Conservation (phyloP, 345 rosid species). For the Sisymbrium irio region DNA sequence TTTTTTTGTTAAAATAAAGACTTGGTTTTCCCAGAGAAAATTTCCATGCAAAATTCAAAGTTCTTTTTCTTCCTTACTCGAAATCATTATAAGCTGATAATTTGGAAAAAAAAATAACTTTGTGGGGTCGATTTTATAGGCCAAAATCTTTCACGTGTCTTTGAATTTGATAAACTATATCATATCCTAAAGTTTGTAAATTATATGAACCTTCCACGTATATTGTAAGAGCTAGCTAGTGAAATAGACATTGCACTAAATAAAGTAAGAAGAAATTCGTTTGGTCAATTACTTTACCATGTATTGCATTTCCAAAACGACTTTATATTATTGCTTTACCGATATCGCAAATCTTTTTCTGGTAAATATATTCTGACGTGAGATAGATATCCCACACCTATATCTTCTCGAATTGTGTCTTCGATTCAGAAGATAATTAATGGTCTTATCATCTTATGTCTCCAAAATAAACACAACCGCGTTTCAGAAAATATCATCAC, state of each 20-base stretch:
- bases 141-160: constrained; percentile 35
- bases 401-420: constrained; percentile 25
- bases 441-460: neutral
- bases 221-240: constrained; percentile 11
- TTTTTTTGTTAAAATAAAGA: neutral
- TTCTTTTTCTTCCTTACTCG: neutral
- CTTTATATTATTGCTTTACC: constrained; percentile 8
- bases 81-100: constrained; percentile 25
- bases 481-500: neutral
- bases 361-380: constrained; percentile 17
- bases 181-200: neutral
- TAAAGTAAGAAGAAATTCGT: constrained; percentile 23
- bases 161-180: constrained; percentile 16
- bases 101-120: neutral
- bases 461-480: constrained; percentile 6
- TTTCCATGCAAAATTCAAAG: neutral
- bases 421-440: constrained; percentile 16
- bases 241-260: constrained; percentile 27
- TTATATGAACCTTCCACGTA: constrained; percentile 22
- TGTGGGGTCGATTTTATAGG: constrained; percentile 18
- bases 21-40: neutral
- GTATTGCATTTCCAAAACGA: constrained; percentile 7
- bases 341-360: neutral
- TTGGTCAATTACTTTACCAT: constrained; percentile 27
- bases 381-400: neutral